Base-by-base conservation (phyloP, 768 basidiomycete genomes). In the Phanerochaete carnosa region DNA sequence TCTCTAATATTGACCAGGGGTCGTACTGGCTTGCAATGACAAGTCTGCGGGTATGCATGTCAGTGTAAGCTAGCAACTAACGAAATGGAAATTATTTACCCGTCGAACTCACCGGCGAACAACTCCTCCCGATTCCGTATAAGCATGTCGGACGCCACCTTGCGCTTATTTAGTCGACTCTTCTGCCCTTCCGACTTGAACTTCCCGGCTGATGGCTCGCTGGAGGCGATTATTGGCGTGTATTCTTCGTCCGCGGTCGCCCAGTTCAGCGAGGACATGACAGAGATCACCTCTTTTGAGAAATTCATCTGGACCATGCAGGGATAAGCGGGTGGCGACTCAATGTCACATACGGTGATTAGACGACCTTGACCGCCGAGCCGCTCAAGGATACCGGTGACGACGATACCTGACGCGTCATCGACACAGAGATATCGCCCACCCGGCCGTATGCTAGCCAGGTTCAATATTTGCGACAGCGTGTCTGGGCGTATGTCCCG, bases 281-380 rank as follows among this genome's bases (percentile, higher is more conserved):
- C 79, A 4, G 81, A 73, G 19, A 80, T 76, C n/a, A 80, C 68
- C 46, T 83, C 79, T 39, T 82, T 76, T 15, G 83, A 76, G 68
- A 95, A 94, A 74, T 98, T 98, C 92, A 98, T 94, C 60, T 88
- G 79, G 2, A 79, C 76, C 70, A 94, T 73, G 23, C 94, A 83
- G 13, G 92, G 90, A 72, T 93, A 96, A 45, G 94, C 89, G 7
- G 97, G 96, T 5, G 96, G 95, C 13, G 91, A 93, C 67, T 98
- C 96, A 32, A 88, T 84, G 63, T 95, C 92, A 65, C 89, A 92
- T 63, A 99, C 86, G 1, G 90, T 86, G 63, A 98, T 77, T 11
- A 98, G 75, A 54, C 85, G 82, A 22, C 96, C 97, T 67, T 86
- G 76, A 28, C 94, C 91, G 72, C 92, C 95, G 76, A 98, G 81